A percentile compares a stretch with the other conserved stretches of the same genome.
phyloP scores from a whole-genome alignment of 768 basidiomycete species.

The Calocybe cyanea region DNA sequence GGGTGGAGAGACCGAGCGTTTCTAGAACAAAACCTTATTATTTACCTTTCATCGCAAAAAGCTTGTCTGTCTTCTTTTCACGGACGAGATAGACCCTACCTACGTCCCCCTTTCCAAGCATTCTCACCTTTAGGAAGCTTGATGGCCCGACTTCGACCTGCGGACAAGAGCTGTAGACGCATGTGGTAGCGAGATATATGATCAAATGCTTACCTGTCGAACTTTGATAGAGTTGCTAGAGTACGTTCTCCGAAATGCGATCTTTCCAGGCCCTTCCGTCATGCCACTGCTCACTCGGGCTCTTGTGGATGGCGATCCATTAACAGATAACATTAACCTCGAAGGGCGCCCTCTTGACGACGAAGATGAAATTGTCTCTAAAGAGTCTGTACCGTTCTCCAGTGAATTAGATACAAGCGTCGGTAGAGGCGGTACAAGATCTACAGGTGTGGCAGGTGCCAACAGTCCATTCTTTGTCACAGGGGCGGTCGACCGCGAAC shows the following conservation, averaged over 20 bases:
- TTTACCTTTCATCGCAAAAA: constrained; percentile 99
- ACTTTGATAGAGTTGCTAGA: constrained; percentile 98
- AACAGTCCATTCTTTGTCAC: constrained; percentile 77
- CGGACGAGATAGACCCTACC: constrained; percentile 97
- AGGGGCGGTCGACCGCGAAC: constrained; percentile 47
- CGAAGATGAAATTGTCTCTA: constrained; percentile 75
- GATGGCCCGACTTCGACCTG: constrained; percentile 93
- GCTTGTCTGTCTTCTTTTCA: constrained; percentile 95
- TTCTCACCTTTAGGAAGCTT: constrained; percentile 94
- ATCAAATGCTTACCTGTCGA: constrained; percentile 56
- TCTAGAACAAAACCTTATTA: constrained; percentile 19
- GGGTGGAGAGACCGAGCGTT: constrained; percentile 13
- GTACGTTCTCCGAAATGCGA: constrained; percentile 90
- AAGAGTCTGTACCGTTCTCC: constrained; percentile 63
- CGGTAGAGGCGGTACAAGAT: constrained; percentile 54
- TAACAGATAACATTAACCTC: constrained; percentile 36
- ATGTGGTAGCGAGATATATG: constrained; percentile 6
- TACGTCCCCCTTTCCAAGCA: constrained; percentile 98
- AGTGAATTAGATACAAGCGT: constrained; percentile 42
- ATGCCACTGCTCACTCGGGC: constrained; percentile 43
- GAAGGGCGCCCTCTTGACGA: constrained; percentile 59
- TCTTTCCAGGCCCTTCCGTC: constrained; percentile 51
- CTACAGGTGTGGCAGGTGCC: constrained; percentile 70
- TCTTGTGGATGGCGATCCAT: constrained; percentile 34
- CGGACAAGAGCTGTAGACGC: constrained; percentile 6